Evolutionary conservation across 371 early-diverging fungal genomes (phyloP).

Genomic region (Syncephalastrum racemosum): DNA sequence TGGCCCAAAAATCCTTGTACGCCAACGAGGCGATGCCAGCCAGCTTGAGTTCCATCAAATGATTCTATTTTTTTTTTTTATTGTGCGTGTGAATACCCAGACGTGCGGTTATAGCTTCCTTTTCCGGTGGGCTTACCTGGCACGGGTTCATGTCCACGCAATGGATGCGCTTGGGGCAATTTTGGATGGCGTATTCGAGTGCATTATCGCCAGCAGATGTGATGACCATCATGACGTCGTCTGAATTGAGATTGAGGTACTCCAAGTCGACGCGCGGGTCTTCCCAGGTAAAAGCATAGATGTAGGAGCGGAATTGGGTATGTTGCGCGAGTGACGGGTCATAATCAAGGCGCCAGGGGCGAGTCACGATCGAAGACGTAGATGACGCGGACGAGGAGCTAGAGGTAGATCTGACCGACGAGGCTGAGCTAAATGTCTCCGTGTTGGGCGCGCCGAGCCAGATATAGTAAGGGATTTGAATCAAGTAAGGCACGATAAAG

Average conservation of each 20-base stretch:
- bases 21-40: slow-evolving; percentile 64
- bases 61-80: slow-evolving; percentile 46
- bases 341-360: slow-evolving; percentile 70
- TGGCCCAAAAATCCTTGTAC: slow-evolving; percentile 73
- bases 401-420: slow-evolving; percentile 5
- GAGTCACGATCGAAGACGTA: slow-evolving; percentile 22
- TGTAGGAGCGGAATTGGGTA: slow-evolving; percentile 79
- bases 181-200: slow-evolving; percentile 76
- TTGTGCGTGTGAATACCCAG: background rate
- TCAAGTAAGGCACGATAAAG: slow-evolving; percentile 67
- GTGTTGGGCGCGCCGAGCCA: slow-evolving; percentile 68
- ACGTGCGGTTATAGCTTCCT: background rate
- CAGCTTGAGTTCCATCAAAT: slow-evolving; percentile 81
- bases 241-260: slow-evolving; percentile 60
- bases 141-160: slow-evolving; percentile 89
- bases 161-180: slow-evolving; percentile 70
- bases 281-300: slow-evolving; percentile 90
- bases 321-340: slow-evolving; percentile 63
- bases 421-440: slow-evolving; percentile 24
- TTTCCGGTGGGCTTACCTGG: slow-evolving; percentile 45
- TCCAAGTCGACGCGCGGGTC: slow-evolving; percentile 80
- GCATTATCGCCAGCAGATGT: slow-evolving; percentile 88
- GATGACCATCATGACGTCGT: slow-evolving; percentile 80
- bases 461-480: slow-evolving; percentile 86
- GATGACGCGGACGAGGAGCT: slow-evolving; percentile 1